Percentiles rank a stretch among this genome's conserved stretches.
Evolutionary conservation across 139 green algal genomes (phyloP).

Genomic region (Choricystis sp.): DNA sequence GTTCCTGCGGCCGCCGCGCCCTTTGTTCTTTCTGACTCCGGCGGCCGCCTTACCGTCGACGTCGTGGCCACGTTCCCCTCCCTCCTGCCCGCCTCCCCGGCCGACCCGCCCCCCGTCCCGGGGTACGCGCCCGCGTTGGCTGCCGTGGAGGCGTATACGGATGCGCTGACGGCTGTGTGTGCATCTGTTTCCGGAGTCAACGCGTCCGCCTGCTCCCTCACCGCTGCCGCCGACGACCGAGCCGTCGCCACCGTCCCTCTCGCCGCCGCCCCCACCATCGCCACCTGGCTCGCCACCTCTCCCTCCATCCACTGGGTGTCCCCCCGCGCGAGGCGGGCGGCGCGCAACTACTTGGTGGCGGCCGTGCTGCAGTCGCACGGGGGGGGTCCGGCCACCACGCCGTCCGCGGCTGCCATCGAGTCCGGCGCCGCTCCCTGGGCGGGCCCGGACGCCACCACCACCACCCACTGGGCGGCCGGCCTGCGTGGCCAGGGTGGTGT

Average conservation of each 20-base stretch:
- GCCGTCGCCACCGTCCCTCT: neutral
- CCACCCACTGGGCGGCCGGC: neutral
- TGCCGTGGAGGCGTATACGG: neutral
- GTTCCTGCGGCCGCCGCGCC: no score
- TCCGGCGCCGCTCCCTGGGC: no score
- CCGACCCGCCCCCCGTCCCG: no score
- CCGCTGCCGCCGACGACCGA: no score
- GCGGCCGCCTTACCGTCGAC: neutral
- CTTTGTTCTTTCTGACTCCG: neutral
- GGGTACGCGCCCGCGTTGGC: neutral
- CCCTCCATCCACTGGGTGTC: neutral
- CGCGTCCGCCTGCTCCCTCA: neutral
- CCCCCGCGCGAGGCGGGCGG: no score
- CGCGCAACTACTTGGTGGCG: neutral
- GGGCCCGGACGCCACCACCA: neutral
- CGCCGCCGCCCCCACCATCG: neutral
- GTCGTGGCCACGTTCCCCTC: neutral
- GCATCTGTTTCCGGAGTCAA: neutral
- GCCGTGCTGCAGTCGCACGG: neutral
- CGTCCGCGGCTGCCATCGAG: no score
- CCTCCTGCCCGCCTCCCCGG: neutral
- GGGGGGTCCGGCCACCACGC: no score
- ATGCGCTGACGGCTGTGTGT: neutral
- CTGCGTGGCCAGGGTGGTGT: conserved; percentile 28
- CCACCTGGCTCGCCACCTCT: neutral